Base-by-base conservation (phyloP, 768 basidiomycete species). In the Gymnopilus junonius region DNA sequence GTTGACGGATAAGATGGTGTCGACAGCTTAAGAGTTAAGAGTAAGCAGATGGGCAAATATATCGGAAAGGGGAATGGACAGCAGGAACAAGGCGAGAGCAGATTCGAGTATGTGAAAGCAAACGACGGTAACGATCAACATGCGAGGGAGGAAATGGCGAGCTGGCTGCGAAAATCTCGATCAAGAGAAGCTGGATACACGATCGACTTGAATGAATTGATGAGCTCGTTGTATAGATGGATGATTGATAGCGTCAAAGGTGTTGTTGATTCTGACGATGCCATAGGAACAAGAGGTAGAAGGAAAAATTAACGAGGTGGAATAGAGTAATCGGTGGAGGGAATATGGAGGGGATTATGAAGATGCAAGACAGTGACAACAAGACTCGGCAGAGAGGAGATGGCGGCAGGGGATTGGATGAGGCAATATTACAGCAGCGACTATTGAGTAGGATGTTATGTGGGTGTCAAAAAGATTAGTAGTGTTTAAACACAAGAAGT, bases 41-140 rank as follows among this genome's bases (percentile, higher is more conserved):
- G 17, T 14, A 10, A 29, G 17, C 48, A n/a, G 48, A 51, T 51
- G 48, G 48, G 48, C 48, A 3, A 31, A n/a, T 50, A 5, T n/a
- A 32, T 29, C 15, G 31, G 14, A 15, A 17, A 50, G 14, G 42
- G 40, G 27, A 15, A 55, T n/a, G 32, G 39, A 32, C 45, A 46
- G 57, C 57, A 29, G 42, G 29, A n/a, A 32, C n/a, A 45, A 46
- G 37, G 42, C 32, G 57, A 23, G 39, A 58, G 57, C 42, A 58
- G 40, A 58, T 32, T 45, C 17, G 31, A 43, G 48, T 7, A 25
- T 25, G 45, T 23, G 20, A 43, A 14, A 57, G 55, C 42, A 46
- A 42, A 42, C 34, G 37, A 15, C 55, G 31, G 39, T 21, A 39
- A 55, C 34, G 39, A 35, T n/a, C n/a, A 23, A 42, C 21, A 25